Evolutionary conservation across 2,329 filamentous ascomycete species (phyloP).

Genomic region (Penicillium sp.): DNA sequence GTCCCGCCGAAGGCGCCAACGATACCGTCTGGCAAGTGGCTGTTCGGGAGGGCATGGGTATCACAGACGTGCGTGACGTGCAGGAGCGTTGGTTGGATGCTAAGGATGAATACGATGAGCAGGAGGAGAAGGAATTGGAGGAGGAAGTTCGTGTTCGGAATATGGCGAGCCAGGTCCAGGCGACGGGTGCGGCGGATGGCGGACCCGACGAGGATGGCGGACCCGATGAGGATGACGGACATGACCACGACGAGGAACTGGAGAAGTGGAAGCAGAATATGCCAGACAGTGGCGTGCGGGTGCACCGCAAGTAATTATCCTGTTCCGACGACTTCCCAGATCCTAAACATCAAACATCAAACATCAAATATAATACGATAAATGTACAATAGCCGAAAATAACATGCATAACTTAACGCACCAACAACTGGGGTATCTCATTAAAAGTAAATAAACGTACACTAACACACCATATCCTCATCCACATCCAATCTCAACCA

Average conservation of each 20-base stretch:
- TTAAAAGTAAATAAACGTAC: conserved; percentile 6
- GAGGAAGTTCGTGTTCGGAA: conserved; percentile 62
- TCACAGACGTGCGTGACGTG: conserved; percentile 81
- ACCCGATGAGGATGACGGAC: conserved; percentile 35
- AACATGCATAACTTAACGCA: not conserved
- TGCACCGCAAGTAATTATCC: conserved; percentile 59
- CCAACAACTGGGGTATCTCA: conserved; percentile 2
- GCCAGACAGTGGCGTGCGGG: conserved; percentile 65
- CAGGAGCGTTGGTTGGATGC: conserved; percentile 95
- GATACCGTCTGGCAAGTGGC: conserved; percentile 97
- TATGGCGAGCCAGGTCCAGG: conserved; percentile 27
- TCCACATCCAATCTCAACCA: conserved; percentile 22
- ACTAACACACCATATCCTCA: not conserved
- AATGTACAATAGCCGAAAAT: conserved; percentile 11
- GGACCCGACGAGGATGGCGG: conserved; percentile 37
- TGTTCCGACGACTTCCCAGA: conserved; percentile 27
- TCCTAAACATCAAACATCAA: not conserved
- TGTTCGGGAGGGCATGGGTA: conserved; percentile 68
- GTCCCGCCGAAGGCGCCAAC: conserved; percentile 83
- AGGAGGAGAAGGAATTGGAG: conserved; percentile 72
- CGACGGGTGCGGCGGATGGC: conserved; percentile 24
- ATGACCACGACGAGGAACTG: conserved; percentile 23
- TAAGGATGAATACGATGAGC: conserved; percentile 80
- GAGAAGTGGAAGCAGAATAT: conserved; percentile 38
- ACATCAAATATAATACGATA: conserved; percentile 12